These are phyloP conservation scores for Pythium aristosporum DNA, from an alignment of 352 stramenopile species.

Conservation along the genomic window DNA sequence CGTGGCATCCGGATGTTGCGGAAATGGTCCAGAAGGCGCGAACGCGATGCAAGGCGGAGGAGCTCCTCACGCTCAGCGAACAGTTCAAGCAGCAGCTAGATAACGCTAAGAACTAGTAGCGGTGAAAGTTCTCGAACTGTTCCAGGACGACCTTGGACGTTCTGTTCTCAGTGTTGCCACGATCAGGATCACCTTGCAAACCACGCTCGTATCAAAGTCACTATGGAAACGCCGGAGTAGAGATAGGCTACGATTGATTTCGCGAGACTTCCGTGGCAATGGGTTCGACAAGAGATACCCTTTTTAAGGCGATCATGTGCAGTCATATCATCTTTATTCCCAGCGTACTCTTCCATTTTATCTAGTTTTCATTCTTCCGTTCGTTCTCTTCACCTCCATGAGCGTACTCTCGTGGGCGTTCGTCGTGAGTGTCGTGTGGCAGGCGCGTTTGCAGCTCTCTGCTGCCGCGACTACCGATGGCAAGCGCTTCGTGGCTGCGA, in stretches of 20 bases:
- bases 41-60: background rate
- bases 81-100: background rate
- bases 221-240: too few relatives aligned
- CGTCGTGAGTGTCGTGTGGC: background rate
- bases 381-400: background rate
- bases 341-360: background rate
- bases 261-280: too few relatives aligned
- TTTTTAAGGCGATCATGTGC: too few relatives aligned
- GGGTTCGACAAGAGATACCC: too few relatives aligned
- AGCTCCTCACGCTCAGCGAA: background rate
- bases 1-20: conserved; percentile 41
- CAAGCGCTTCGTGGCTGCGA: too few relatives aligned
- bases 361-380: background rate
- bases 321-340: background rate
- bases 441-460: background rate
- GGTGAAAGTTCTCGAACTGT: too few relatives aligned
- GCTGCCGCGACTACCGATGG: background rate
- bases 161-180: too few relatives aligned
- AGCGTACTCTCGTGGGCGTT: background rate
- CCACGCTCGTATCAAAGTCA: too few relatives aligned
- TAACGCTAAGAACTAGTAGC: background rate
- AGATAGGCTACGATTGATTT: too few relatives aligned
- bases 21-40: conserved; percentile 1
- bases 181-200: too few relatives aligned
- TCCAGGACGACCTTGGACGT: too few relatives aligned